Evolutionary conservation across 208 protist genomes (phyloP), one percentile per base, ranked within the genome.

Genomic region (Eutreptiella sp.): DNA sequence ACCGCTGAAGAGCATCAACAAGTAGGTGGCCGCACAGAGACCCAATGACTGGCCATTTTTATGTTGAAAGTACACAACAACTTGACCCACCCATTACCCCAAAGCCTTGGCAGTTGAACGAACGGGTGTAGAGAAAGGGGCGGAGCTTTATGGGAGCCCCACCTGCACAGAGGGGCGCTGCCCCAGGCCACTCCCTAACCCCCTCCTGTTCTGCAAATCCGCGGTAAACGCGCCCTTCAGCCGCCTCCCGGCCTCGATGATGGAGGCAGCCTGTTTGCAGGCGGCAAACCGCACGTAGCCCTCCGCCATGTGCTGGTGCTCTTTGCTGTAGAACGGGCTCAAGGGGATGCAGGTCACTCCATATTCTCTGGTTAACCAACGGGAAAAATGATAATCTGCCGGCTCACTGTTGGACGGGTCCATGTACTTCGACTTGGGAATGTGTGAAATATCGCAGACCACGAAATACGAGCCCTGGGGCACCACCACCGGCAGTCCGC

Each of bases 401-500:
- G 72, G 68, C 28, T 77, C 62, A 0, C 29, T 80, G 46, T 81
- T 75, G 9, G 70, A 52, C 0, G 71, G 69, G 48, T 86, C 68
- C 38, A 76, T 76, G 60, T 75, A 87, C 61, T 82, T 74, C 57
- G 73, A 74, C 11, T 75, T 73, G 24, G 79, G 74, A 16, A 93
- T 70, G 29, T 70, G 63, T 3, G 68, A 73, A 26, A 86, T 88
- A 55, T 91, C 78, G 32, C 81, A 86, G 14, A 93, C 42, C 0
- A 90, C 69, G 55, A 95, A 95, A 64, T 90, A 95, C 19, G 80
- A 77, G 23, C 83, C 83, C 0, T 76, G 68, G 0, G 83, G 76
- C 23, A 53, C 60, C 3, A 86, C 60, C 0, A 79, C 72, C 0
- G 58, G 38, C n/a, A 88, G 52, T 0, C 73, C 75, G 41, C 26